Percentiles rank a stretch among this genome's conserved stretches.
Evolutionary conservation across 1,139 yeast species (phyloP).

Genomic region (Candida mesenterica): DNA sequence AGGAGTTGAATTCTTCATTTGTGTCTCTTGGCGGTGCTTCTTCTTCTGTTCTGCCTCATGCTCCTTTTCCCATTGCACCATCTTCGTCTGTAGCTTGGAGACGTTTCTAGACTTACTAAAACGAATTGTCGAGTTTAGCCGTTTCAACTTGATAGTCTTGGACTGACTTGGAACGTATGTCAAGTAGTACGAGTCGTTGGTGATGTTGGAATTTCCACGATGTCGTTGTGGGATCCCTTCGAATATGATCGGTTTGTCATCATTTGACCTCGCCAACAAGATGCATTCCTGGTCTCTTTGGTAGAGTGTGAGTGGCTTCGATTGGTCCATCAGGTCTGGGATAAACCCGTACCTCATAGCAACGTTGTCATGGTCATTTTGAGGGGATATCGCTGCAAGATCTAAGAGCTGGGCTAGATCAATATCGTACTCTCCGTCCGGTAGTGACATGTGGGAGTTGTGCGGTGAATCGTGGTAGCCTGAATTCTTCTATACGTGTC

Average conservation of each 20-base stretch:
- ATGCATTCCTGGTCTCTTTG: conserved; percentile 36
- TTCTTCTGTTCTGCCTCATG: conserved; percentile 1
- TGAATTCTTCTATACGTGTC: not conserved
- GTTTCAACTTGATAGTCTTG: conserved; percentile 21
- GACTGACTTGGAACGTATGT: conserved; percentile 20
- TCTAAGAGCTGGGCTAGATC: conserved; percentile 32
- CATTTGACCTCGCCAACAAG: conserved; percentile 28
- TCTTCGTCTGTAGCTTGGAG: conserved; percentile 17
- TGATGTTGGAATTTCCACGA: conserved; percentile 14
- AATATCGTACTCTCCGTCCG: conserved; percentile 49
- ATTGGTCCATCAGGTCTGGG: conserved; percentile 45
- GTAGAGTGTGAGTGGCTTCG: conserved; percentile 33
- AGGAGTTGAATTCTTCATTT: conserved; percentile 2
- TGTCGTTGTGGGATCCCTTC: conserved; percentile 41
- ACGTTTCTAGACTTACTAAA: conserved; percentile 39
- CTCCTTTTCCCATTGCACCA: conserved; percentile 15
- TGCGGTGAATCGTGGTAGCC: not conserved
- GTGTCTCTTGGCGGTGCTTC: conserved; percentile 1
- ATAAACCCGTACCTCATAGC: conserved; percentile 44
- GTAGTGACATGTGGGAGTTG: conserved; percentile 23
- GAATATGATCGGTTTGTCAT: conserved; percentile 30
- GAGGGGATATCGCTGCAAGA: conserved; percentile 12
- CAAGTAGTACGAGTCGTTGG: conserved; percentile 33
- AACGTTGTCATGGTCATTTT: conserved; percentile 21
- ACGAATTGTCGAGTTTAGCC: conserved; percentile 32